Base-by-base conservation (phyloP, 2,329 filamentous ascomycete species). In the Aaosphaeria pasadenensis region DNA sequence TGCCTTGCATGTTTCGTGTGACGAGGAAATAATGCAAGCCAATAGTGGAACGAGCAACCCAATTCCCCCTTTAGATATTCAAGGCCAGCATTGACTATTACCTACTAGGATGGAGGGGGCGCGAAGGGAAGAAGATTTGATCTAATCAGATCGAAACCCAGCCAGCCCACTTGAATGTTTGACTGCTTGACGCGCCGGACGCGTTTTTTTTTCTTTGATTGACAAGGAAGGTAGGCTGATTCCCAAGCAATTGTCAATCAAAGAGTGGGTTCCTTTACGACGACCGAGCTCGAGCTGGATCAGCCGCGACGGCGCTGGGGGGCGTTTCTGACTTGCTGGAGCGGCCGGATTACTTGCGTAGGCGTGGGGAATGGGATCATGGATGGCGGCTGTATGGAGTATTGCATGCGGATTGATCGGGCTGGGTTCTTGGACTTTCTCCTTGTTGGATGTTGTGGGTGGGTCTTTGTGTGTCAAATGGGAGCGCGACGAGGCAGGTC, bases 401-500 rank as follows among this genome's bases (percentile, higher is more conserved):
- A 24, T 24, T 24, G 17, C 17, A 24, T 24, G 17, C 17, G 17
- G 17, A 24, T 24, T 24, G 17, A 24, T 24, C 17, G 17, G 17
- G 17, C 17, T 24, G 17, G 17, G 17, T 24, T 24, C 17, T 24
- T 24, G 17, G 17, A 3, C 3, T 24, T 24, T 24, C 17, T 24
- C 17, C 17, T 24, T 24, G 17, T 24, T 24, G 17, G 17, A 24
- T 24, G 17, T 24, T 24, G 17, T 24, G 17, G 17, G 17, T 24
- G 17, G 17, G 17, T 24, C 17, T 24, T 24, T 24, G 17, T 24
- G 17, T 24, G 45, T 47, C 62, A 56, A 63, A 61, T 64, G 54
- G 59, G 53, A 53, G 57, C 63, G 64, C 62, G 63, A 66, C 55
- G 53, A 45, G 40, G 46, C 53, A 53, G 47, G 57, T 52, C 63